A percentile compares a stretch with the other conserved stretches of the same genome.
Evolutionary conservation across 163 green algal species (phyloP).

Genomic region (Chloroidium sp.): DNA sequence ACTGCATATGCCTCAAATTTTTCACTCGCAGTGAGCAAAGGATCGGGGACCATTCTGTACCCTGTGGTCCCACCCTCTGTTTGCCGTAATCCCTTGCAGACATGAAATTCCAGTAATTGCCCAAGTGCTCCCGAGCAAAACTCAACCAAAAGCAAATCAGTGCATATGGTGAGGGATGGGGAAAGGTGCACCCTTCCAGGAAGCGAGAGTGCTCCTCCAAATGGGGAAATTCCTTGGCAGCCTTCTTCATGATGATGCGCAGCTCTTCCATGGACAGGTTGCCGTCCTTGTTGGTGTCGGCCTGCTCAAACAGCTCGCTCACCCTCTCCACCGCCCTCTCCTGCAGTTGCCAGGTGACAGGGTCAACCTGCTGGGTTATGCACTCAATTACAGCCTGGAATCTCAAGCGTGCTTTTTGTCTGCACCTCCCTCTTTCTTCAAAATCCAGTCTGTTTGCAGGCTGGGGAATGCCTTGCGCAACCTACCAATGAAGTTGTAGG

Average conservation of each 20-base stretch:
- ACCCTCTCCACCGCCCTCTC: constrained; percentile 37
- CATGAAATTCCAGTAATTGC: too few relatives aligned
- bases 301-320: constrained; percentile 57
- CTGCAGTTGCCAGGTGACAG: neutral
- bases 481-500: too few relatives aligned
- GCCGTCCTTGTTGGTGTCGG: constrained; percentile 45
- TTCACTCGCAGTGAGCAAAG: too few relatives aligned
- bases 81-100: too few relatives aligned
- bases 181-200: constrained; percentile 34
- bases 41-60: too few relatives aligned
- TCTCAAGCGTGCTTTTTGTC: neutral
- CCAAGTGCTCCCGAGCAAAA: too few relatives aligned
- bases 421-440: neutral
- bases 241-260: constrained; percentile 40
- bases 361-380: neutral
- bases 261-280: constrained; percentile 54
- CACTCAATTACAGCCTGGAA: neutral
- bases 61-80: too few relatives aligned
- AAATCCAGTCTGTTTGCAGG: too few relatives aligned
- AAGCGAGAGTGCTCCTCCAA: constrained; percentile 71
- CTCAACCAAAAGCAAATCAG: too few relatives aligned
- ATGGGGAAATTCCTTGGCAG: constrained; percentile 59
- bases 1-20: too few relatives aligned
- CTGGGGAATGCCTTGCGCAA: too few relatives aligned
- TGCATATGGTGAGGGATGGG: too few relatives aligned